Percentiles rank a stretch among this genome's conserved stretches.
Conservation (phyloP, 306 rosid genomes). For the Rubus idaeus region DNA sequence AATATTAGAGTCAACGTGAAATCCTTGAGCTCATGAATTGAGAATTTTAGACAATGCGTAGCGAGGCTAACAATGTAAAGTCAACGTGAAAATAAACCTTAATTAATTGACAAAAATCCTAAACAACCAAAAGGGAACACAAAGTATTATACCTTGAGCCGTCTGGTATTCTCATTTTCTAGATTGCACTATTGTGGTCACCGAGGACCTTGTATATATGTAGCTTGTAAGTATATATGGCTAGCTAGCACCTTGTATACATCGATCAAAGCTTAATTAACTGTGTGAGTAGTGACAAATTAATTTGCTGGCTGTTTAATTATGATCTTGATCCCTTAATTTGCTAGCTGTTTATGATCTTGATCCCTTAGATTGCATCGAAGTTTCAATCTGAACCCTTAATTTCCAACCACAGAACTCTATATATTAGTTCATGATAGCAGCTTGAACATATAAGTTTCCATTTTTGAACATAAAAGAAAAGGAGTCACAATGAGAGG, state of each 20-base stretch:
- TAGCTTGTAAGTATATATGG: too few relatives aligned
- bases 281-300: too few relatives aligned
- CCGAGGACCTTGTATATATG: not conserved
- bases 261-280: not conserved
- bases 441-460: not conserved
- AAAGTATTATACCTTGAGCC: too few relatives aligned
- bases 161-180: too few relatives aligned
- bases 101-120: too few relatives aligned
- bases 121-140: too few relatives aligned
- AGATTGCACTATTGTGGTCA: not conserved
- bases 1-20: not conserved
- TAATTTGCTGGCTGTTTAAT: not conserved
- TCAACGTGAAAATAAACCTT: too few relatives aligned
- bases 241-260: not conserved
- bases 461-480: not conserved
- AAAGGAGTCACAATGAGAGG: not conserved
- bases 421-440: not conserved
- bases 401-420: not conserved
- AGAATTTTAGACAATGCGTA: too few relatives aligned
- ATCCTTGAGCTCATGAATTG: not conserved
- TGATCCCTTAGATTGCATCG: not conserved
- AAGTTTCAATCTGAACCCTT: slow-evolving; percentile 5
- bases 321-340: not conserved
- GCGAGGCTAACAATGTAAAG: too few relatives aligned
- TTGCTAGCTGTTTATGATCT: not conserved